phyloP scores from a whole-genome alignment of 2,329 filamentous ascomycete genomes.

The Hypoxylon sp. region DNA sequence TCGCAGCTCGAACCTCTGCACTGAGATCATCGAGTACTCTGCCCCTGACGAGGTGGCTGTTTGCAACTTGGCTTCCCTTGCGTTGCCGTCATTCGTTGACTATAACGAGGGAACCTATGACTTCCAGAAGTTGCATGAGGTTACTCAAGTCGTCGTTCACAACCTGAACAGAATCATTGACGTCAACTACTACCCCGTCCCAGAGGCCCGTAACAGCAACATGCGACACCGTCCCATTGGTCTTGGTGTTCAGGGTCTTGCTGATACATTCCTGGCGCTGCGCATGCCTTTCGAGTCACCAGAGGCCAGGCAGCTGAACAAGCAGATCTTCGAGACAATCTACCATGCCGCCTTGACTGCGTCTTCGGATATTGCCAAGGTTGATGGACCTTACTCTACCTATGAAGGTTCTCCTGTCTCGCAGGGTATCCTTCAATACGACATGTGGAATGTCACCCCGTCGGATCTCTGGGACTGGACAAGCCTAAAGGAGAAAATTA shows the following conservation, averaged over 20 bases:
- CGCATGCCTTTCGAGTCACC: constrained; percentile 97
- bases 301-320: constrained; percentile 94
- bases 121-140: constrained; percentile 97
- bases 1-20: constrained; percentile 98
- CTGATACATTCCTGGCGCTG: constrained; percentile 96
- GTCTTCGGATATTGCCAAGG: constrained; percentile 87
- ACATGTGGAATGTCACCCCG: constrained; percentile 97
- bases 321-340: constrained; percentile 99
- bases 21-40: constrained; percentile 97
- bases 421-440: constrained; percentile 95
- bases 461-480: constrained; percentile 98
- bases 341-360: constrained; percentile 95
- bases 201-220: constrained; percentile 94
- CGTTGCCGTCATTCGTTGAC: constrained; percentile 92
- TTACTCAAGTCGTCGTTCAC: constrained; percentile 89
- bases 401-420: constrained; percentile 96
- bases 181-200: constrained; percentile 97
- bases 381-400: constrained; percentile 86
- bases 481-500: constrained; percentile 88
- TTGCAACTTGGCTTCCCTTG: constrained; percentile 96
- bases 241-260: constrained; percentile 96
- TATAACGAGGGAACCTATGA: constrained; percentile 88
- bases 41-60: constrained; percentile 98
- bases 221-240: constrained; percentile 96
- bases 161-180: constrained; percentile 99